Evolutionary conservation across 108 stramenopile genomes (phyloP).

Genomic region (Pseudonitzschia delicatissima): DNA sequence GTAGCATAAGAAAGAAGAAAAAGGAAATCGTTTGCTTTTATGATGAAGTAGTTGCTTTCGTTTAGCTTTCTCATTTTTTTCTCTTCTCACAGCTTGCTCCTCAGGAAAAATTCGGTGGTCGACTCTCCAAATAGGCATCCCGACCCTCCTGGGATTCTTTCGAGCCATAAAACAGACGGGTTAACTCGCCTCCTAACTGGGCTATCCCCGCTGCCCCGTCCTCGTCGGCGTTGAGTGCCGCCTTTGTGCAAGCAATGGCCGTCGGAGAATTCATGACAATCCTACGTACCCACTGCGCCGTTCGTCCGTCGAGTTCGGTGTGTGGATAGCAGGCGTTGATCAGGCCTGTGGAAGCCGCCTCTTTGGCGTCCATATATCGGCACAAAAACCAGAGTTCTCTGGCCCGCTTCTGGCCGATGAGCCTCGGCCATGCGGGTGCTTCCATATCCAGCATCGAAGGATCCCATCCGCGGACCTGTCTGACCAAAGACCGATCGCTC

Average conservation of each 20-base stretch:
- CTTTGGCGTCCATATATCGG: constrained; percentile 76
- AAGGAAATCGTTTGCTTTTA: too few relatives aligned
- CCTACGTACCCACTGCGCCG: constrained; percentile 84
- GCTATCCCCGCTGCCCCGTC: constrained; percentile 86
- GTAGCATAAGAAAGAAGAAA: too few relatives aligned
- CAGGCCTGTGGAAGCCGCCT: constrained; percentile 89
- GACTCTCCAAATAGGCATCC: constrained; percentile 85
- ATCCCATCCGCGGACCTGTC: constrained; percentile 90
- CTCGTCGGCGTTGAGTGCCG: constrained; percentile 92
- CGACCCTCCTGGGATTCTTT: constrained; percentile 92
- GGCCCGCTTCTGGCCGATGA: constrained; percentile 93
- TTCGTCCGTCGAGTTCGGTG: constrained; percentile 74
- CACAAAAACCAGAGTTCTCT: constrained; percentile 93
- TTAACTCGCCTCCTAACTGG: constrained; percentile 90
- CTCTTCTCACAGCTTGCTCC: constrained; percentile 42
- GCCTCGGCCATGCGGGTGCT: constrained; percentile 78
- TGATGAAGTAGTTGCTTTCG: too few relatives aligned
- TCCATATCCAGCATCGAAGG: constrained; percentile 95
- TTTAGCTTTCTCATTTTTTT: too few relatives aligned
- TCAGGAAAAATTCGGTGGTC: constrained; percentile 72
- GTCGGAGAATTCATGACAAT: constrained; percentile 87
- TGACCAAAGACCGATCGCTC: constrained; percentile 92
- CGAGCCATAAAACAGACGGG: constrained; percentile 88
- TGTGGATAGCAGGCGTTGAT: constrained; percentile 77
- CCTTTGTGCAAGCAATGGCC: constrained; percentile 88